Base-by-base conservation (phyloP, 371 early-diverging fungal genomes). In the Mucor plumbeus region DNA sequence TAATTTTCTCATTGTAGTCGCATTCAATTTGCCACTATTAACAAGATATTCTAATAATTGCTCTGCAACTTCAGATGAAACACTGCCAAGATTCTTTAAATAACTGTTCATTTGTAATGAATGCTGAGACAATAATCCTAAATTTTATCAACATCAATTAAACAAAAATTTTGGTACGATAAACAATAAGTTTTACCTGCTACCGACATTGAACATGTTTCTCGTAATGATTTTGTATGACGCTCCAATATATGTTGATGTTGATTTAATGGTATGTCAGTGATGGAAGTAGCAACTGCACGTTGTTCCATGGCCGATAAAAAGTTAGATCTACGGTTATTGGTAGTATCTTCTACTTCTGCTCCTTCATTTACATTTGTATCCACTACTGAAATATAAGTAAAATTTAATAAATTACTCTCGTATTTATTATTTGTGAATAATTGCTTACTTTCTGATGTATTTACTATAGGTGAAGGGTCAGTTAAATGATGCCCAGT, bases 21-120 rank as follows among this genome's bases (percentile, higher is more conserved):
- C 63, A 47, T 82, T 76, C 26, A 82, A 33, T 33, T 74, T 75
- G 21, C 73, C 58, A 14, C 67, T 66, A 5, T 64, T 47, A 7
- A 71, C 68, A 15, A 82, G 43, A 34, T 77, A 55, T 1, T 53
- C 50, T 0, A 77, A 43, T 15, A 82, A 60, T 10, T 64, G 57
- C 15, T 72, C 73, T 7, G 71, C 69, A 11, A 79, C 63, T 55
- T 72, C 71, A 4, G 79, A 59, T 34, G 82, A 77, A 1, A 74
- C 47, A 59, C 48, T 47, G 1, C 38, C 10, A 17, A 79, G 19
- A 1, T 63, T 33, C 34, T 61, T 63, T 3, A 82, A 48, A 11
- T 71, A 65, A 4, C 31, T 10, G 9, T 53, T 58, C 7, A 70
- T 68, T 9, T 62, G 56, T 14, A 53, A 43, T 0, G 70, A 74